Evolutionary conservation across 2,329 filamentous ascomycete genomes (phyloP).

Genomic region (Cryoendolithus antarcticus): DNA sequence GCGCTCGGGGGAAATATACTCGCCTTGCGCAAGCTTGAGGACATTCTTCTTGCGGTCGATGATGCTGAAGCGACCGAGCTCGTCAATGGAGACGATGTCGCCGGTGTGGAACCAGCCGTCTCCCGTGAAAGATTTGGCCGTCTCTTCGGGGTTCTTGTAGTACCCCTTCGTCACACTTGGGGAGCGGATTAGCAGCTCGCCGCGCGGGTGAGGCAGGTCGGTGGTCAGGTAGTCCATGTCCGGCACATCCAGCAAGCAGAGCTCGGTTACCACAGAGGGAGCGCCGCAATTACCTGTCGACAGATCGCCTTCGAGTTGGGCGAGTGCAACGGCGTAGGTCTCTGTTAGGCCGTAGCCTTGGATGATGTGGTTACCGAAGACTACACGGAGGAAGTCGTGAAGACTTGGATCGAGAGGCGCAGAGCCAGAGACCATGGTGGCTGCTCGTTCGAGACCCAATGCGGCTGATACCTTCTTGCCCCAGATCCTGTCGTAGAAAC

Average conservation of each 20-base stretch:
- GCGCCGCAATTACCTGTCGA: slow-evolving; percentile 70
- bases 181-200: slow-evolving; percentile 76
- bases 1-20: slow-evolving; percentile 94
- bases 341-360: slow-evolving; percentile 95
- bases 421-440: slow-evolving; percentile 72
- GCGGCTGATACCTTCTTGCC: slow-evolving; percentile 74
- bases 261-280: slow-evolving; percentile 54
- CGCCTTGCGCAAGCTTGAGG: slow-evolving; percentile 90
- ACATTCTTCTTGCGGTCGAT: slow-evolving; percentile 98
- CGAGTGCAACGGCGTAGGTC: slow-evolving; percentile 65
- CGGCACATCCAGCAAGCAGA: slow-evolving; percentile 74
- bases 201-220: slow-evolving; percentile 80
- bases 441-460: slow-evolving; percentile 63
- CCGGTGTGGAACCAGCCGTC: slow-evolving; percentile 98
- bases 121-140: slow-evolving; percentile 63
- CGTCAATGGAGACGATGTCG: slow-evolving; percentile 79
- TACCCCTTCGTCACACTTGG: slow-evolving; percentile 75
- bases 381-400: slow-evolving; percentile 77
- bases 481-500: slow-evolving; percentile 79
- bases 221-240: slow-evolving; percentile 86
- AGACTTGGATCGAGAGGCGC: slow-evolving; percentile 82
- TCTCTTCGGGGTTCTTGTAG: slow-evolving; percentile 82
- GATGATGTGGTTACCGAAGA: slow-evolving; percentile 63
- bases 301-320: slow-evolving; percentile 61
- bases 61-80: slow-evolving; percentile 76